Evolutionary conservation across 1,284 basidiomycete genomes (phyloP).

Genomic region (Naganishia sp.): DNA sequence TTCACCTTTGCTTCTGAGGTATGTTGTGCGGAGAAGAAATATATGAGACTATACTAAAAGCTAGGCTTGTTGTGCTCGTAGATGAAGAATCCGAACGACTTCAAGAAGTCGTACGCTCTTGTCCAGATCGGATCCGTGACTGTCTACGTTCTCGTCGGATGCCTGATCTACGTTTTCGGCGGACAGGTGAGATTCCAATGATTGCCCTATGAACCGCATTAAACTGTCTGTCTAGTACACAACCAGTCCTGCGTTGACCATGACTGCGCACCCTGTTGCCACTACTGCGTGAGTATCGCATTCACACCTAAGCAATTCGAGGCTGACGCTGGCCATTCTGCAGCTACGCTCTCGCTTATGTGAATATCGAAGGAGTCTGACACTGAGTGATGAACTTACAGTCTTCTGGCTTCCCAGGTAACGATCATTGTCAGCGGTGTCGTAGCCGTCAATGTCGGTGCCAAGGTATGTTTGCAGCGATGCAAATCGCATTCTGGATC

Average conservation of each 20-base stretch:
- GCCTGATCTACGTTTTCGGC: conserved; percentile 44
- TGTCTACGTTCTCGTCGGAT: conserved; percentile 45
- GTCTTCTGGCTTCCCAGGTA: conserved; percentile 33
- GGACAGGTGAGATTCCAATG: conserved; percentile 37
- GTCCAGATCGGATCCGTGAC: conserved; percentile 41
- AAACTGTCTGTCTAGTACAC: conserved; percentile 36
- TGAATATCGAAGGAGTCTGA: background rate
- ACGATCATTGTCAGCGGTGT: conserved; percentile 50
- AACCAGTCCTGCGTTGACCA: conserved; percentile 46
- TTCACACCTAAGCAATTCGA: too few relatives aligned
- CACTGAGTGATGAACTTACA: background rate
- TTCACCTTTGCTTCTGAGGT: conserved; percentile 47
- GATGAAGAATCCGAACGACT: conserved; percentile 48
- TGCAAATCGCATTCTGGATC: background rate
- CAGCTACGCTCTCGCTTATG: conserved; percentile 26
- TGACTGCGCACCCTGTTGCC: conserved; percentile 41
- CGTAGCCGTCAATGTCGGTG: conserved; percentile 46
- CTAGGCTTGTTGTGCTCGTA: background rate
- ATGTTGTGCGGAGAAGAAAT: background rate
- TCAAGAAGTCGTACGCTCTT: conserved; percentile 48
- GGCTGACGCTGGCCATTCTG: background rate
- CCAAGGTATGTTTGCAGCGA: conserved; percentile 36
- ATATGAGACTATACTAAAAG: background rate
- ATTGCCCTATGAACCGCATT: background rate
- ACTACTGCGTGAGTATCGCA: conserved; percentile 40